Percentiles rank a stretch among this genome's conserved stretches.
Evolutionary conservation across 257 asterid species (phyloP).

Genomic region (Gentiana macrophylla): DNA sequence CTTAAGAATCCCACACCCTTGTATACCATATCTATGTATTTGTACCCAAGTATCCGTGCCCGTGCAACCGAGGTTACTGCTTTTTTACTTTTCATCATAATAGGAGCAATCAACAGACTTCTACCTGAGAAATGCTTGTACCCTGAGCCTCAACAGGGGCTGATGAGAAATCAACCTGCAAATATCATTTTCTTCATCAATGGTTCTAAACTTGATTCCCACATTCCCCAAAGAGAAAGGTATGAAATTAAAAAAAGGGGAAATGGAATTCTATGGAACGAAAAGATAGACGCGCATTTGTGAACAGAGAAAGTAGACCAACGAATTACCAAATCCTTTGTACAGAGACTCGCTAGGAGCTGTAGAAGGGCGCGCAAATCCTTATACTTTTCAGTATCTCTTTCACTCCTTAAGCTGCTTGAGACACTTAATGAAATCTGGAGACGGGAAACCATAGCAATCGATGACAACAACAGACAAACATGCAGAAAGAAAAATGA

Average conservation of each 20-base stretch:
- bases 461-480: neutral
- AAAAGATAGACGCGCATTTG: neutral
- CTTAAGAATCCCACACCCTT: no score
- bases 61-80: no score
- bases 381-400: slow-evolving; percentile 79
- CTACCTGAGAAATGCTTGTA: slow-evolving; percentile 78
- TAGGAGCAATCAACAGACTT: neutral
- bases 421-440: slow-evolving; percentile 78
- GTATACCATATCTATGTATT: no score
- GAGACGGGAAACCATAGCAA: slow-evolving; percentile 6
- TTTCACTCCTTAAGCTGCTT: slow-evolving; percentile 61
- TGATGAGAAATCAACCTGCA: slow-evolving; percentile 84
- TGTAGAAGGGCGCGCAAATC: slow-evolving; percentile 86
- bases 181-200: slow-evolving; percentile 16
- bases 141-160: slow-evolving; percentile 73
- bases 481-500: no score
- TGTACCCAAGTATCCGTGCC: no score
- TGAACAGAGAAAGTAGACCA: neutral
- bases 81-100: no score
- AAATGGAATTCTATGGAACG: slow-evolving; percentile 4
- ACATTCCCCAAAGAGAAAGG: neutral
- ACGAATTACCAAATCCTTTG: slow-evolving; percentile 74
- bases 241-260: neutral
- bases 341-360: slow-evolving; percentile 73
- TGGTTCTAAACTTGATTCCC: slow-evolving; percentile 4